A percentile compares a stretch with the other conserved stretches of the same genome.
phyloP scores from a whole-genome alignment of 306 rosid species.

The Malus sylvestris region DNA sequence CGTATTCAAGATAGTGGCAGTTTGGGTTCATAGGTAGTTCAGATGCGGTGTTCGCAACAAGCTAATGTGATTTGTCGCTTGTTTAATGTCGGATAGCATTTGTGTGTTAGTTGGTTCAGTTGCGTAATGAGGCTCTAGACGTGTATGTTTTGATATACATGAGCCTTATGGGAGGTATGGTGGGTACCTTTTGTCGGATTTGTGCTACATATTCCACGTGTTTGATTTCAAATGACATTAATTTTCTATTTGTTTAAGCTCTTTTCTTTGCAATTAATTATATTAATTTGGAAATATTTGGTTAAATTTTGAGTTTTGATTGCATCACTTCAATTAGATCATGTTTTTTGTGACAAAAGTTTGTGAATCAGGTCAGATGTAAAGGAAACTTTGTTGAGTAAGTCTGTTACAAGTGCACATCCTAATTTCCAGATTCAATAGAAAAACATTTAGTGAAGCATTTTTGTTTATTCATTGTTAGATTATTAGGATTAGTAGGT shows the following conservation, averaged over 20 bases:
- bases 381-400: not conserved
- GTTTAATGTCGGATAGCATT: not conserved
- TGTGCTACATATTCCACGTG: not conserved
- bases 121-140: not conserved
- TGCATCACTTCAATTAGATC: not conserved
- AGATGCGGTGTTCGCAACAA: not conserved
- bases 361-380: not conserved
- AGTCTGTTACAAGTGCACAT: not conserved
- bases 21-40: not conserved
- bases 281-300: not conserved
- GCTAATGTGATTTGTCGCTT: not conserved
- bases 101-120: not conserved
- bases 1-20: conserved; percentile 6
- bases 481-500: not conserved
- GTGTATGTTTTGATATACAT: not conserved
- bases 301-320: not conserved
- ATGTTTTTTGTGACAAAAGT: not conserved
- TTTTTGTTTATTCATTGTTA: not conserved
- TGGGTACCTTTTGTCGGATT: conserved; percentile 9
- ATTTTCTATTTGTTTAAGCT: not conserved
- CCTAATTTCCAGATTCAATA: not conserved
- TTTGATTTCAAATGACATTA: conserved; percentile 8
- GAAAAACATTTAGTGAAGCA: not conserved
- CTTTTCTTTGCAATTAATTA: not conserved
- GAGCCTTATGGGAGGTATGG: not conserved